A percentile compares a stretch with the other conserved stretches of the same genome.
These are phyloP conservation scores for Aspergillus sp. DNA, from an alignment of 2,329 filamentous ascomycete species.

Conservation along the genomic window DNA sequence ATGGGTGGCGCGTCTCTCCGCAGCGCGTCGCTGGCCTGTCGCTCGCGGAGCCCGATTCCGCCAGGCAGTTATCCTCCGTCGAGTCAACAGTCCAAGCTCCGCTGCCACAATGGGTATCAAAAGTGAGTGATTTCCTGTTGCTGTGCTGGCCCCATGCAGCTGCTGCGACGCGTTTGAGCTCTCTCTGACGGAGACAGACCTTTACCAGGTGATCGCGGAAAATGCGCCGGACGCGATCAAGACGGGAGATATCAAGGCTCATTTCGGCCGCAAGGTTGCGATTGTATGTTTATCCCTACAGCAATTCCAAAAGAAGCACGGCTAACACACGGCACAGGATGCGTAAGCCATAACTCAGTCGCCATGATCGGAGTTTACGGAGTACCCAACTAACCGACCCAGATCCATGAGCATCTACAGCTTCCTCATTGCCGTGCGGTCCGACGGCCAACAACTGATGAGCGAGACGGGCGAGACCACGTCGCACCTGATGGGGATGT, in stretches of 20 bases:
- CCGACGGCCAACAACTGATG: slow-evolving; percentile 91
- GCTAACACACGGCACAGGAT: no score
- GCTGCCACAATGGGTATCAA: slow-evolving; percentile 45
- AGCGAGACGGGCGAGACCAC: slow-evolving; percentile 93
- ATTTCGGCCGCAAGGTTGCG: slow-evolving; percentile 95
- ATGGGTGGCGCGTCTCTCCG: slow-evolving; percentile 12
- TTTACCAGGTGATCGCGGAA: slow-evolving; percentile 76
- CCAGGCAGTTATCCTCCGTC: no score
- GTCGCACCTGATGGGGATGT: slow-evolving; percentile 98
- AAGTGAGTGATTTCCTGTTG: slow-evolving; percentile 27
- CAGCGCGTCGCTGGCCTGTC: slow-evolving; percentile 7
- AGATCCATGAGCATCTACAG: slow-evolving; percentile 98
- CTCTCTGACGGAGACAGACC: slow-evolving; percentile 41
- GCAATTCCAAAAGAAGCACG: no score
- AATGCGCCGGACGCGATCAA: slow-evolving; percentile 94
- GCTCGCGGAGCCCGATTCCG: neutral
- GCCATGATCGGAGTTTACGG: no score
- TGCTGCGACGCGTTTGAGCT: no score
- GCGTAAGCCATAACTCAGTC: slow-evolving; percentile 46
- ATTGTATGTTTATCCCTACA: slow-evolving; percentile 58
- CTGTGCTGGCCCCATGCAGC: slow-evolving; percentile 34
- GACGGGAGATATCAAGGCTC: slow-evolving; percentile 95
- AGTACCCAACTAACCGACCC: no score
- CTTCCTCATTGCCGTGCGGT: slow-evolving; percentile 94
- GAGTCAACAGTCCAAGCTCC: no score